Percentiles rank a stretch among this genome's conserved stretches.
Evolutionary conservation across 345 rosid species (phyloP).

Genomic region (Acer saccharum): DNA sequence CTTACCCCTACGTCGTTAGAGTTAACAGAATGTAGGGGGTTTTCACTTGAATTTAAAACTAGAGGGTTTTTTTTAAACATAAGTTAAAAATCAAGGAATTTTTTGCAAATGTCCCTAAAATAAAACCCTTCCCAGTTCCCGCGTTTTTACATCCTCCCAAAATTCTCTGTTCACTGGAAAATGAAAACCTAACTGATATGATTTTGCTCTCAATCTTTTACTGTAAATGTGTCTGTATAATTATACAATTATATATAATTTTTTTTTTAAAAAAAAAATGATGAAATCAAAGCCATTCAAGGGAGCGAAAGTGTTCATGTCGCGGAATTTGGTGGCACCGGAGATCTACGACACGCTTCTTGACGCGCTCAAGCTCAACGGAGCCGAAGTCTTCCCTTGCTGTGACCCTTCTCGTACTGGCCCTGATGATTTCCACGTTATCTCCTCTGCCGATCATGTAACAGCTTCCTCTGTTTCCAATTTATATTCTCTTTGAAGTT

Average conservation of each 20-base stretch:
- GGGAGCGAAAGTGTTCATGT: conserved; percentile 79
- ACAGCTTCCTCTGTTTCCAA: conserved; percentile 21
- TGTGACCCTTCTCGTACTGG: conserved; percentile 89
- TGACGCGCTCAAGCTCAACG: conserved; percentile 82
- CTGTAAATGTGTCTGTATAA: background rate
- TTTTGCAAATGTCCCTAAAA: too few species aligned
- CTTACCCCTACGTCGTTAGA: too few species aligned
- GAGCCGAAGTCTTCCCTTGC: conserved; percentile 83
- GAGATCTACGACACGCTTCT: conserved; percentile 83
- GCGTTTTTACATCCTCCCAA: background rate
- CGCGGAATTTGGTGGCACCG: conserved; percentile 83
- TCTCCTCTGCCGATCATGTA: conserved; percentile 78
- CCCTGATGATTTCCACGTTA: conserved; percentile 74
- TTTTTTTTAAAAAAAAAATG: too few species aligned
- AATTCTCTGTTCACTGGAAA: background rate
- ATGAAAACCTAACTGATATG: background rate
- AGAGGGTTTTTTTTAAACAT: too few species aligned
- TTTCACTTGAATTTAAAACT: too few species aligned
- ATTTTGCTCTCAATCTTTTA: background rate
- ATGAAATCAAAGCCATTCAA: conserved; percentile 64
- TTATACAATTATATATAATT: background rate
- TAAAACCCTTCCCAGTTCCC: background rate
- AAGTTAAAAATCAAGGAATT: too few species aligned
- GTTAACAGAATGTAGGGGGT: too few species aligned
- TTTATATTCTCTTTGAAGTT: background rate